A percentile compares a stretch with the other conserved stretches of the same genome.
Evolutionary conservation across 305 asterid species (phyloP).

Genomic region (Plantago coronopus): DNA sequence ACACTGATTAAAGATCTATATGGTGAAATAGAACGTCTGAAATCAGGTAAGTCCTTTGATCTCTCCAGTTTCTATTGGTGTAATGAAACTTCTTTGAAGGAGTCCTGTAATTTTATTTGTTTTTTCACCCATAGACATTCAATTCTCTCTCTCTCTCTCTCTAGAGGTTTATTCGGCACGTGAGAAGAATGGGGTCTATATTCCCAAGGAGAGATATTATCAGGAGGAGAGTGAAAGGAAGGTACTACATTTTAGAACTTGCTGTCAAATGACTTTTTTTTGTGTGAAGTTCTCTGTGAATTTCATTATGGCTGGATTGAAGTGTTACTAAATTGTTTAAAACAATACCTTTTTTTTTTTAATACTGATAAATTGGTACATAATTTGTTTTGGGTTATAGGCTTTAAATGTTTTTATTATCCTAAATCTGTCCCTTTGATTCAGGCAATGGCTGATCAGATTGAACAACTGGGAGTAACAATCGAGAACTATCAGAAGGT

Average conservation of each 20-base stretch:
- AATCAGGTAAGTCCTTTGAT: slow-evolving; percentile 45
- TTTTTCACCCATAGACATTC: slow-evolving; percentile 1
- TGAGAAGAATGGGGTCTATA: slow-evolving; percentile 74
- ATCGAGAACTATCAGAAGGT: slow-evolving; percentile 67
- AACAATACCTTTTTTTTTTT: no score
- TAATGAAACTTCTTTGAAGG: slow-evolving; percentile 6
- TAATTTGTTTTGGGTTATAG: background rate
- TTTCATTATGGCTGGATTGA: background rate
- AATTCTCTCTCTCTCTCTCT: background rate
- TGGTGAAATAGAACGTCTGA: slow-evolving; percentile 83
- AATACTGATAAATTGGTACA: background rate
- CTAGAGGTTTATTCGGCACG: slow-evolving; percentile 81
- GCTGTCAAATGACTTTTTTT: background rate
- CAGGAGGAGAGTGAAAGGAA: slow-evolving; percentile 75
- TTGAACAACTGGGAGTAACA: slow-evolving; percentile 64
- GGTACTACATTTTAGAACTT: slow-evolving; percentile 33
- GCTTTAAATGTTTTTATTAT: slow-evolving; percentile 3
- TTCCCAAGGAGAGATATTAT: slow-evolving; percentile 70
- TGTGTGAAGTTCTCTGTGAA: background rate
- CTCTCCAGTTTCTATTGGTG: slow-evolving; percentile 1
- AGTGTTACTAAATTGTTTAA: no score
- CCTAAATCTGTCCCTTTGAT: slow-evolving; percentile 6
- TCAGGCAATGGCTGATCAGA: slow-evolving; percentile 78
- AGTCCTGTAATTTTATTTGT: no score
- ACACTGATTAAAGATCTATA: slow-evolving; percentile 79